Conservation (phyloP, 2,329 filamentous ascomycete genomes). For the Cercospora sesami region DNA sequence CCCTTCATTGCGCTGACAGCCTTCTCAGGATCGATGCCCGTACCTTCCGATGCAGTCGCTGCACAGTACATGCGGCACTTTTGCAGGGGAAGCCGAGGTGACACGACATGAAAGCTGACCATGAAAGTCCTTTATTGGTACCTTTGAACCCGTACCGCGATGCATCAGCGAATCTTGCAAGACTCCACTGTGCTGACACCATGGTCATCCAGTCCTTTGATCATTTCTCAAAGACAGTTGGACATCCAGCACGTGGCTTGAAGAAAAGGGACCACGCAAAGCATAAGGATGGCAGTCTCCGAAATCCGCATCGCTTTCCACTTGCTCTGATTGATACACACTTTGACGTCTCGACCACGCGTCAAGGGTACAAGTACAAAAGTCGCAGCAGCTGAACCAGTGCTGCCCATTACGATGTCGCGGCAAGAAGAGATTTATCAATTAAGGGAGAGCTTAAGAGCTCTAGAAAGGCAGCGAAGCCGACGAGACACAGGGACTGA, state of each 20-base stretch:
- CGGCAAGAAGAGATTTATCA: background rate
- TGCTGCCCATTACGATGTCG: background rate
- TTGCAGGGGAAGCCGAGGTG: background rate
- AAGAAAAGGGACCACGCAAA: background rate
- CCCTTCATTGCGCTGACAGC: background rate
- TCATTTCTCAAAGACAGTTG: background rate
- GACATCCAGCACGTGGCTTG: background rate
- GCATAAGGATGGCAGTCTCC: background rate
- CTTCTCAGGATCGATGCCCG: background rate
- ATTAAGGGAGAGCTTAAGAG: background rate
- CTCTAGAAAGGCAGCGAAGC: background rate
- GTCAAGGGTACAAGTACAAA: too few species aligned
- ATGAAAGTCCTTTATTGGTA: background rate
- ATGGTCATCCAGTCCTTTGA: background rate
- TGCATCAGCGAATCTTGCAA: background rate
- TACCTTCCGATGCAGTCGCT: background rate
- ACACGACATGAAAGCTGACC: background rate
- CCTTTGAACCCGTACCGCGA: background rate
- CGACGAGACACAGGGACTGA: background rate
- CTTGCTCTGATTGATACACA: background rate
- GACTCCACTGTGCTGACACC: background rate
- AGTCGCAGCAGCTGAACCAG: too few species aligned
- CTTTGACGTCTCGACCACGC: too few species aligned
- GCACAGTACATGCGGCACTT: background rate
- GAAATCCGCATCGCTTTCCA: background rate